phyloP scores from a whole-genome alignment of 1,284 basidiomycete genomes.

The Trametes versicolor region DNA sequence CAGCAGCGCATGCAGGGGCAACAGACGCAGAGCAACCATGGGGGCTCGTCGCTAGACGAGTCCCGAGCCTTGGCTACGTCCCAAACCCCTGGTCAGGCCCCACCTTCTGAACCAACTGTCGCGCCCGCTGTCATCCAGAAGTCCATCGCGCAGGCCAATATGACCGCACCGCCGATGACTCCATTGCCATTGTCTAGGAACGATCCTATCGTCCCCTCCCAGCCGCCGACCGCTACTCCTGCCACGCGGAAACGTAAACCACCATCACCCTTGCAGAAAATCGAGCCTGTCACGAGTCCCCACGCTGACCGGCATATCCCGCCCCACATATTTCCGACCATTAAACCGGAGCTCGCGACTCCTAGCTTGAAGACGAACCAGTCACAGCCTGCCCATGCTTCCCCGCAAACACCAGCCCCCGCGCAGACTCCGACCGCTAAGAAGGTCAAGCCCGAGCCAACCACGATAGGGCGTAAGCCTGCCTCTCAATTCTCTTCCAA shows the following conservation, averaged over 20 bases:
- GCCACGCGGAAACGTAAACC: neutral
- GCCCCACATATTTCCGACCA: neutral
- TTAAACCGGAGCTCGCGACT: constrained; percentile 9
- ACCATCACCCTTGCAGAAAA: neutral
- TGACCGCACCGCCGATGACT: neutral
- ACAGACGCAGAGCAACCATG: neutral
- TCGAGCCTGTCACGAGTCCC: neutral
- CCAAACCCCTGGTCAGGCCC: too few relatives aligned
- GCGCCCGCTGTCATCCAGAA: constrained; percentile 5
- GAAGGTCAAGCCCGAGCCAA: constrained; percentile 17
- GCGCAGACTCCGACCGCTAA: constrained; percentile 12
- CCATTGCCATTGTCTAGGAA: neutral
- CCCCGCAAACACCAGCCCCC: neutral
- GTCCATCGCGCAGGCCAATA: neutral
- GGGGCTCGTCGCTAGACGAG: neutral
- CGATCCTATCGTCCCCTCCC: neutral
- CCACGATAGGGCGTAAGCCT: constrained; percentile 9
- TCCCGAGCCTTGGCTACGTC: neutral
- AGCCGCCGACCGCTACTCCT: neutral
- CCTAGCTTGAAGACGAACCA: neutral
- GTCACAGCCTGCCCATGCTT: neutral
- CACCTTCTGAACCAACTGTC: constrained; percentile 7
- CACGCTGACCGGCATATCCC: neutral
- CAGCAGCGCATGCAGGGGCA: neutral
- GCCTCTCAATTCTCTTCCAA: neutral